Evolutionary conservation across 73 alveolate species (phyloP).

Genomic region (Symbiodinium natans): DNA sequence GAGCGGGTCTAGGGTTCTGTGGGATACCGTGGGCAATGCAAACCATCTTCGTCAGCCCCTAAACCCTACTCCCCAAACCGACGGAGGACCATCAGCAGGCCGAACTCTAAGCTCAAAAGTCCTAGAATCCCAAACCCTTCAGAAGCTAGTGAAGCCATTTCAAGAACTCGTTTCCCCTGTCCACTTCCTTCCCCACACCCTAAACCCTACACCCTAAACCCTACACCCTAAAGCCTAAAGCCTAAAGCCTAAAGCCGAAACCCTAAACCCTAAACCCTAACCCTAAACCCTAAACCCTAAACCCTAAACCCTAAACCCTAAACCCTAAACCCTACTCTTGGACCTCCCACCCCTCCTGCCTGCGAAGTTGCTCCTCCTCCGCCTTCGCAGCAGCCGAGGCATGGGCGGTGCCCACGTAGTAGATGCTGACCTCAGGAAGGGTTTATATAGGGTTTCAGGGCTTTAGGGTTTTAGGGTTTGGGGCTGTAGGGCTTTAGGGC

Average conservation of each 20-base stretch:
- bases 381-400: neutral
- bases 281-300: neutral
- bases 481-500: neutral
- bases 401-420: constrained; percentile 69
- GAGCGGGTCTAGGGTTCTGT: no score
- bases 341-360: neutral
- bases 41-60: no score
- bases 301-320: neutral
- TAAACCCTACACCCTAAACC: no score
- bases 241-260: neutral
- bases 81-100: neutral
- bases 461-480: neutral
- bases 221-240: neutral
- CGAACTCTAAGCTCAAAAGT: neutral
- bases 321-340: no score
- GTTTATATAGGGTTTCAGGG: neutral
- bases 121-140: neutral
- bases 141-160: no score
- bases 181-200: no score
- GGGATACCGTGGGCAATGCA: no score
- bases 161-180: no score
- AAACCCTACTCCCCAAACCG: neutral
- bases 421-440: constrained; percentile 12
- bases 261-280: neutral
- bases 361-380: constrained; percentile 42